phyloP scores from a whole-genome alignment of 768 basidiomycete genomes.

The Kwoniella dendrophila region DNA sequence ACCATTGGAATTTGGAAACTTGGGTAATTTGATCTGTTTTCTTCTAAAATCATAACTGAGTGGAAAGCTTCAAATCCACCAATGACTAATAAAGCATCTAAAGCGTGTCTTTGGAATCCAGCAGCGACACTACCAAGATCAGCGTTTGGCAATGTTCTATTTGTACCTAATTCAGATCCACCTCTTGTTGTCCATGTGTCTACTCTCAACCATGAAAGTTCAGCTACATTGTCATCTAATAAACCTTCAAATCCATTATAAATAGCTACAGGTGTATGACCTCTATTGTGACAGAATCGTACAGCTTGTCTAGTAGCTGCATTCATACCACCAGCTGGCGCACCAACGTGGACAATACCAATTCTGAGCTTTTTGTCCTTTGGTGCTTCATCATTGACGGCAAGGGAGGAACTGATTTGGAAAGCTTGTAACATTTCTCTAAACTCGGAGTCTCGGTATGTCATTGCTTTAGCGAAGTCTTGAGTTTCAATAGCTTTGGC shows the following conservation, averaged over 20 bases:
- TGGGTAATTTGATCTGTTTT: conserved; percentile 79
- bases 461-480: conserved; percentile 85
- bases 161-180: conserved; percentile 96
- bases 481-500: conserved; percentile 76
- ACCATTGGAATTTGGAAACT: conserved; percentile 94
- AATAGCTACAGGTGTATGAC: conserved; percentile 87
- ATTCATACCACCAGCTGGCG: conserved; percentile 98
- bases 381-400: conserved; percentile 63
- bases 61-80: conserved; percentile 96
- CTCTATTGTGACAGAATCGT: conserved; percentile 87
- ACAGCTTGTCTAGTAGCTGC: conserved; percentile 93
- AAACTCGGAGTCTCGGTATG: conserved; percentile 89
- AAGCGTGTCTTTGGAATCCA: conserved; percentile 80
- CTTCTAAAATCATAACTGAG: conserved; percentile 74
- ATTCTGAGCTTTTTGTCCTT: conserved; percentile 56
- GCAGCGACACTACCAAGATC: conserved; percentile 87
- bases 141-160: conserved; percentile 79
- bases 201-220: conserved; percentile 92
- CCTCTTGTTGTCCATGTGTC: conserved; percentile 96
- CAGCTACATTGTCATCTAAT: conserved; percentile 80
- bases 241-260: conserved; percentile 96
- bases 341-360: conserved; percentile 70
- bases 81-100: conserved; percentile 82
- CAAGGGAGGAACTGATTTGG: conserved; percentile 68
- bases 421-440: conserved; percentile 84